Evolutionary conservation across 257 asterid species (phyloP).

Genomic region (Sherardia arvensis): DNA sequence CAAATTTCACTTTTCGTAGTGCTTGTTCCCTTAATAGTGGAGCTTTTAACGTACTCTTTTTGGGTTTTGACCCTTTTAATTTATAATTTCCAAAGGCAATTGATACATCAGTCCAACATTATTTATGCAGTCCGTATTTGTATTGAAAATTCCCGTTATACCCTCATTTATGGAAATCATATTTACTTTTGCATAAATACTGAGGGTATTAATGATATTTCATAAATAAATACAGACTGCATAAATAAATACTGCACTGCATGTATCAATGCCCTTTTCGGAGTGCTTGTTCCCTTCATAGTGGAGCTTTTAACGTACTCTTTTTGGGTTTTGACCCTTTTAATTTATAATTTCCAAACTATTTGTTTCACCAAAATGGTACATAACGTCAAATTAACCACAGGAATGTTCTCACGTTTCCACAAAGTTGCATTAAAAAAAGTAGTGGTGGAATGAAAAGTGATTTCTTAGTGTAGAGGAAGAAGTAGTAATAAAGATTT

Average conservation of each 20-base stretch:
- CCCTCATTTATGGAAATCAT: too few relatives aligned
- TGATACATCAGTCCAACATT: too few relatives aligned
- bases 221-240: too few relatives aligned
- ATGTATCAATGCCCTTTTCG: background rate
- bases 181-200: too few relatives aligned
- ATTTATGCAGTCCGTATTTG: too few relatives aligned
- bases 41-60: background rate
- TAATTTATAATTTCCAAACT: background rate
- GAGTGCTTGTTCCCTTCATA: background rate
- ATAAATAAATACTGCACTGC: too few relatives aligned
- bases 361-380: background rate
- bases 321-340: background rate
- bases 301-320: background rate
- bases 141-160: too few relatives aligned
- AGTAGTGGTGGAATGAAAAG: constrained; percentile 1
- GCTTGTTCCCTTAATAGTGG: background rate
- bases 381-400: background rate
- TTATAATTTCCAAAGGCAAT: background rate
- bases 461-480: constrained; percentile 21
- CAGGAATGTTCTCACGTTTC: background rate
- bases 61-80: background rate
- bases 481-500: constrained; percentile 7
- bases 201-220: too few relatives aligned
- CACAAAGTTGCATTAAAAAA: background rate
- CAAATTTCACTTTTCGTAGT: background rate